These are phyloP conservation scores for Solanum infundibuliforme DNA, from an alignment of 257 asterid species.

Conservation along the genomic window DNA sequence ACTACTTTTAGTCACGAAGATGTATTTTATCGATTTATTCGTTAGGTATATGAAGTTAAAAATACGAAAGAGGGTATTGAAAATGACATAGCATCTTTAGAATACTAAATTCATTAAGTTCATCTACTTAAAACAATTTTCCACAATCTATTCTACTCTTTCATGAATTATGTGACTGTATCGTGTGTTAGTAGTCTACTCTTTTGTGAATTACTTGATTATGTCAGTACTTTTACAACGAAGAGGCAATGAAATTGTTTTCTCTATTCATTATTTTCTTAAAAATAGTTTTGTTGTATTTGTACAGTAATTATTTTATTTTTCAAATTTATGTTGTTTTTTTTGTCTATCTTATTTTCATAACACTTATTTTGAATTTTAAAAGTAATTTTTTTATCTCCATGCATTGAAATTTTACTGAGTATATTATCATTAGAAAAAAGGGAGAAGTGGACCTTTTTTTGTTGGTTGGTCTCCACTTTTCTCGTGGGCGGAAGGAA, in stretches of 20 bases:
- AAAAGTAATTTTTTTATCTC: neutral
- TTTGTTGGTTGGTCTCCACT: neutral
- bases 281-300: too few relatives aligned
- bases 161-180: neutral
- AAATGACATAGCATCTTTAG: neutral
- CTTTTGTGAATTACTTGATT: too few relatives aligned
- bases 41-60: too few relatives aligned
- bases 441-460: neutral
- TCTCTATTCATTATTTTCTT: too few relatives aligned
- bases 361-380: neutral
- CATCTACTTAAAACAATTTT: rapidly evolving
- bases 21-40: neutral
- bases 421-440: rapidly evolving
- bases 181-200: too few relatives aligned
- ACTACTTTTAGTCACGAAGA: too few relatives aligned
- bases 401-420: rapidly evolving
- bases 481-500: neutral
- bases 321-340: too few relatives aligned
- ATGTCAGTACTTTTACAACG: too few relatives aligned
- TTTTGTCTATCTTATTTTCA: neutral
- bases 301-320: too few relatives aligned
- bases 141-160: neutral
- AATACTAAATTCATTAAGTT: too few relatives aligned
- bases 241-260: neutral
- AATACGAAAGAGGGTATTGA: too few relatives aligned